Evolutionary conservation across 805 yeast genomes (phyloP), one percentile per base, ranked within the genome.

Genomic region (Barnettozyma populi): DNA sequence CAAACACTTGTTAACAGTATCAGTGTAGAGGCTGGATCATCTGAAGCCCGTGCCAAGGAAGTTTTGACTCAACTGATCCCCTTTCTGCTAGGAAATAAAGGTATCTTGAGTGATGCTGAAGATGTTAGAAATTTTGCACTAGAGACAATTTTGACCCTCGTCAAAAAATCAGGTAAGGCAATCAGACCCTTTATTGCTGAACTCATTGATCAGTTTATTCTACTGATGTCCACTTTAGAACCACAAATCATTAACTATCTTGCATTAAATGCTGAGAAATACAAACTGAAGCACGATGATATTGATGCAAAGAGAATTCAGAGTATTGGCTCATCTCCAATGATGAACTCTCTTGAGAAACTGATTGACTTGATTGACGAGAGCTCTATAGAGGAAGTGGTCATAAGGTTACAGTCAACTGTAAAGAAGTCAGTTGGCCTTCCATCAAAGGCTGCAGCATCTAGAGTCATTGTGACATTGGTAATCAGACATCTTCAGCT

Each of bases 201-300:
- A 5, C 72, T 94, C 43, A 69, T 89, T 5, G 83, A 79, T 36
- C 87, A 87, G 44, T 74, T 94, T 58, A 71, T 86, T 5, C 66
- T 75, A 7, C 68, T 89, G 50, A 80, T 92, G 80, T 87, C 97
- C 0, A 83, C 94, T 0, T 72, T 92, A 37, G 99, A 94, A 59
- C 98, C 98, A 0, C 96, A 90, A 60, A 80, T 86, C 2, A 76
- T 88, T 52, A 92, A 94, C 60, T 92, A 90, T 57, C 66, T 92
- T 49, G 80, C 94, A 0, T 70, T 92, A 51, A 90, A 94, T 66
- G 96, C 97, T 1, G 90, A 81, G 50, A 92, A 90, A 63, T 90
- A 85, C 61, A 89, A 90, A 38, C 62, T 90, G 49, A 81, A 80
- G 44, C 70, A 80, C 7, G 76, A 78, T 48, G 86, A 80, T 36